A percentile compares a stretch with the other conserved stretches of the same genome.
phyloP scores from a whole-genome alignment of 768 basidiomycete genomes.

The Ephemerocybe angulata region DNA sequence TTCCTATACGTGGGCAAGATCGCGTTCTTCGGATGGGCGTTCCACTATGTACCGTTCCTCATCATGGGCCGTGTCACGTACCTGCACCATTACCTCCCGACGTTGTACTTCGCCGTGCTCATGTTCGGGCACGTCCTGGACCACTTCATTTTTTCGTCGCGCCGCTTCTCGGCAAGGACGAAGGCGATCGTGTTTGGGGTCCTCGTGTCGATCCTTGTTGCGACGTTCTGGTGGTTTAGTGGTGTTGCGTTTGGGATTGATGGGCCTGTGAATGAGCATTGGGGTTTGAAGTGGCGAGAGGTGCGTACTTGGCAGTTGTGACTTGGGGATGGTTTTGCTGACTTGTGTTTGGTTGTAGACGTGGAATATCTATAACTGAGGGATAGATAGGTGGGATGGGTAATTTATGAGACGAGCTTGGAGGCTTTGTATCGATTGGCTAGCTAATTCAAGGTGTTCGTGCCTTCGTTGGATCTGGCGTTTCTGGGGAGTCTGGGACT shows the following conservation, averaged over 20 bases:
- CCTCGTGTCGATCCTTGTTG: slow-evolving; percentile 54
- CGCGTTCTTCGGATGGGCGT: slow-evolving; percentile 85
- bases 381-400: slow-evolving; percentile 9
- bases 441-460: too few relatives aligned
- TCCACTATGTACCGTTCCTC: slow-evolving; percentile 92
- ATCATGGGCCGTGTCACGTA: slow-evolving; percentile 98
- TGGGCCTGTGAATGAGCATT: slow-evolving; percentile 79
- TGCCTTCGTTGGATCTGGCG: too few relatives aligned
- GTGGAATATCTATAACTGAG: slow-evolving; percentile 33
- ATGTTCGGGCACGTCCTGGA: slow-evolving; percentile 90
- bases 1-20: slow-evolving; percentile 91
- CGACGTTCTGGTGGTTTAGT: slow-evolving; percentile 95
- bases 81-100: slow-evolving; percentile 94
- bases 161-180: slow-evolving; percentile 53
- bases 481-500: too few relatives aligned
- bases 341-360: slow-evolving; percentile 17
- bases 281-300: slow-evolving; percentile 77
- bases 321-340: neutral
- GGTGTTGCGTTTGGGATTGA: slow-evolving; percentile 86
- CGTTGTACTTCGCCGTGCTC: slow-evolving; percentile 93
- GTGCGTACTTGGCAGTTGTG: slow-evolving; percentile 30
- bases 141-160: slow-evolving; percentile 85
- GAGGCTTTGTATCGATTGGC: too few relatives aligned
- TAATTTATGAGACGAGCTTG: neutral
- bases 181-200: slow-evolving; percentile 73